Conservation (phyloP, 2,329 filamentous ascomycete genomes). For the Microsporum canis region DNA sequence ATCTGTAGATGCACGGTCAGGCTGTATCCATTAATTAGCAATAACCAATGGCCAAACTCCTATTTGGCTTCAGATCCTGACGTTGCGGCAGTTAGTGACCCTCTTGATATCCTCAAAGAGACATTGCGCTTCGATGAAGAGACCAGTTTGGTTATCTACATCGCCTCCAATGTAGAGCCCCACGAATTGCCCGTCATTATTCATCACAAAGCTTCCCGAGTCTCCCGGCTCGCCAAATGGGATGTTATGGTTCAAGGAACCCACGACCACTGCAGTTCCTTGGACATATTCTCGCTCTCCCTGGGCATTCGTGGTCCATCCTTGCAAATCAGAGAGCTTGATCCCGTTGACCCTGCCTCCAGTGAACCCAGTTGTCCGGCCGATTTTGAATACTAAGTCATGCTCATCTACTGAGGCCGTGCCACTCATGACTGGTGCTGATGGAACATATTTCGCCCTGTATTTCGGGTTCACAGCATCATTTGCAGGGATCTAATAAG, state of each 20-base stretch:
- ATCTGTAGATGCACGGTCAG: too few relatives aligned
- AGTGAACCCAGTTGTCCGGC: background rate
- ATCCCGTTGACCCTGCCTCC: background rate
- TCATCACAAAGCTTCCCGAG: background rate
- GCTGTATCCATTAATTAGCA: too few relatives aligned
- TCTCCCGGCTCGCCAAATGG: background rate
- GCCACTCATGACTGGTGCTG: background rate
- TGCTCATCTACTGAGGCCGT: background rate
- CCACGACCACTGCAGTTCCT: background rate
- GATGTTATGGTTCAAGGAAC: background rate
- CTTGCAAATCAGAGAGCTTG: background rate
- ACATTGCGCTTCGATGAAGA: background rate
- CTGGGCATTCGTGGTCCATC: background rate
- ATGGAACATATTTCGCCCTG: background rate
- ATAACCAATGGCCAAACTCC: too few relatives aligned
- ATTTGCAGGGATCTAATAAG: background rate
- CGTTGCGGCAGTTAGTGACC: background rate
- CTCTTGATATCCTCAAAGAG: background rate
- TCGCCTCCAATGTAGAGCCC: background rate
- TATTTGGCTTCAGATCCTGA: background rate
- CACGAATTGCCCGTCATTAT: background rate
- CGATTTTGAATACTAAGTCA: background rate
- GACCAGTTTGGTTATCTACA: too few relatives aligned
- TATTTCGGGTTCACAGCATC: background rate
- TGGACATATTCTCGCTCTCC: background rate